Evolutionary conservation across 768 basidiomycete species (phyloP), one percentile per base, ranked within the genome.

Genomic region (Agaricus subrufescens): DNA sequence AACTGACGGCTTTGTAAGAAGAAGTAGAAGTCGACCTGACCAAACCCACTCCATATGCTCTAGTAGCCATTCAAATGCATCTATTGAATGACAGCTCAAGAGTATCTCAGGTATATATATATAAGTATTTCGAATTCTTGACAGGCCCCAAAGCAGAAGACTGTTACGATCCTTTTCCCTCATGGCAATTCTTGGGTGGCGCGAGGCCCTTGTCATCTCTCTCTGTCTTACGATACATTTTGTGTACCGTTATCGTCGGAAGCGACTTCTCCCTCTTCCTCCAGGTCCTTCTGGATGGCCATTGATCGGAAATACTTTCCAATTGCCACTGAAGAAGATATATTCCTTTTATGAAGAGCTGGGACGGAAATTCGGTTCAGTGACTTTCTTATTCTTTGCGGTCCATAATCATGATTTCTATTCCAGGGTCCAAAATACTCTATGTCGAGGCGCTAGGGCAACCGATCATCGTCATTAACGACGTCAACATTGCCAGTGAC

Each of bases 371-470:
- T 46, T 54, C n/a, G 53, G 46, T 54, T 15, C 38, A 37, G 8
- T n/a, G 29, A 11, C 45, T 5, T 27, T 3, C 45, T 15, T 10
- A 46, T 7, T 19, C 23, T 26, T 27, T n/a, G 29, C 12, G 11
- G 5, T 27, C 7, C 9, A 46, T 27, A 12, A 15, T 15, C 8
- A 47, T 27, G 6, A 30, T 4, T 6, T 29, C 12, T n/a, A 46
- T 27, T 47, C 27, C 26, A 60, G 59, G 53, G 15, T 60, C 59
- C 7, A 79, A 82, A 52, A 62, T 85, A 38, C 76, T 85, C 1
- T 81, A 79, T 59, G 67, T 83, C n/a, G 75, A 73, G 52, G 72
- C 79, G 10, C 63, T 84, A 3, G 80, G 82, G 30, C 75, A 74
- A 56, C 71, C 75, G 30, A 50, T 71, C 11, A 55, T 71, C 8